phyloP scores from a whole-genome alignment of 768 basidiomycete species.

The Mycena amicta region DNA sequence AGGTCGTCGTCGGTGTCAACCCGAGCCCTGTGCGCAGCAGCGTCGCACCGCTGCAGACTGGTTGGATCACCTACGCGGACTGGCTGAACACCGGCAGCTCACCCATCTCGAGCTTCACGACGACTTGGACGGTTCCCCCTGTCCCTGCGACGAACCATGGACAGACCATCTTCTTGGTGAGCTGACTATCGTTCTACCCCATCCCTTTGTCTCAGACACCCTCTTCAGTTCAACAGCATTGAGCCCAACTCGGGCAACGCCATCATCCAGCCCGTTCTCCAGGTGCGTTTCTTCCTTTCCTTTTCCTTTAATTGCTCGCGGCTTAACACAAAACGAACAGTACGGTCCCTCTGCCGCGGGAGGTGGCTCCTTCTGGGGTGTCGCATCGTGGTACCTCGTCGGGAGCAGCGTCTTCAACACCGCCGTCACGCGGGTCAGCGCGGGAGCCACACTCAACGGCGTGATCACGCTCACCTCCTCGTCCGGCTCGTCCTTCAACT shows the following conservation, averaged over 20 bases:
- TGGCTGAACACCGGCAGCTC: conserved; percentile 21
- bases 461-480: conserved; percentile 15
- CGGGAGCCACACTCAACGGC: conserved; percentile 17
- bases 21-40: not conserved
- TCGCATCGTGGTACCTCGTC: conserved; percentile 16
- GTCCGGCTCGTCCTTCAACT: conserved; percentile 8
- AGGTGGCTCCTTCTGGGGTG: conserved; percentile 20
- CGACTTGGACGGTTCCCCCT: conserved; percentile 19
- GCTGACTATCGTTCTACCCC: too few relatives aligned
- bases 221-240: conserved; percentile 23
- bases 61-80: conserved; percentile 21
- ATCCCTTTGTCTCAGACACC: too few relatives aligned
- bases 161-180: conserved; percentile 23
- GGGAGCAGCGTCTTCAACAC: not conserved
- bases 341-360: conserved; percentile 21
- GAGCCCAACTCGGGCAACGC: conserved; percentile 12
- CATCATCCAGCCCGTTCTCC: conserved; percentile 3
- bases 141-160: conserved; percentile 17
- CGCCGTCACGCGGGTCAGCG: not conserved
- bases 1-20: not conserved
- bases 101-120: conserved; percentile 20
- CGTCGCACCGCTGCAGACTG: conserved; percentile 6
- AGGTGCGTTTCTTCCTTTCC: not conserved
- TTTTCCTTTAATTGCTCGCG: not conserved
- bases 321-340: not conserved